Evolutionary conservation across 1,284 basidiomycete species (phyloP), one percentile per base, ranked within the genome.

Genomic region (Cryptococcus floricola): DNA sequence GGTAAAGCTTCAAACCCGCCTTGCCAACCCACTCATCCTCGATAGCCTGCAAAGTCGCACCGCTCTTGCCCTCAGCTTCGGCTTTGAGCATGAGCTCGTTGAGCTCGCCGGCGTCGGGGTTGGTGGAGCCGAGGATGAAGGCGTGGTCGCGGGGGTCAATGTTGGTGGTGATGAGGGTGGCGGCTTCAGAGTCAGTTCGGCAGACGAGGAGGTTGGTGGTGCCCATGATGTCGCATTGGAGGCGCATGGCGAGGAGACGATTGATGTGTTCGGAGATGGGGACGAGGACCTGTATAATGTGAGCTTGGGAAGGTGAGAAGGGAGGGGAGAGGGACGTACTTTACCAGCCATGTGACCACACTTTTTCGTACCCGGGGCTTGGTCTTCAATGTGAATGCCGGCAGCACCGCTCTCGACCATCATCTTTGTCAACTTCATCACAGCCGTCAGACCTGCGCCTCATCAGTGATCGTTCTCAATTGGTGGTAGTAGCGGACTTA

Each of bases 91-190:
- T 93, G 64, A 89, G 84, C 37, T 81, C 81, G 60, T 88, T 89
- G 53, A 98, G 82, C 16, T 91, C 84, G 19, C 80, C 79, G 27
- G 84, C 77, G 48, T 72, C 63, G 10, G 88, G 75, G 77, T 96
- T 94, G 48, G 93, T 95, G 54, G 84, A 85, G 45, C 95, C 95
- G 38, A 98, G 85, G 74, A 98, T 94, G 82, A 97, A 98, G 34
- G 91, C 79, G 70, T 98, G 95, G 80, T 98, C 95, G 41, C 95
- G 88, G 68, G 88, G 86, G 78, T 98, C 96, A 61, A 98, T 91
- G 79, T 98, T 98, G 69, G 90, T 87, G 51, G 93, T 91, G 80
- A 98, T 91, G 64, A 98, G 85, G 1, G 94, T 98, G 4, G 95
- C 95, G 8, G 95, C 94, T 77, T 98, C 86, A 10, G 86, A 87